A percentile compares a stretch with the other conserved stretches of the same genome.
phyloP scores from a whole-genome alignment of 768 basidiomycete species.

The Asterophora parasitica region DNA sequence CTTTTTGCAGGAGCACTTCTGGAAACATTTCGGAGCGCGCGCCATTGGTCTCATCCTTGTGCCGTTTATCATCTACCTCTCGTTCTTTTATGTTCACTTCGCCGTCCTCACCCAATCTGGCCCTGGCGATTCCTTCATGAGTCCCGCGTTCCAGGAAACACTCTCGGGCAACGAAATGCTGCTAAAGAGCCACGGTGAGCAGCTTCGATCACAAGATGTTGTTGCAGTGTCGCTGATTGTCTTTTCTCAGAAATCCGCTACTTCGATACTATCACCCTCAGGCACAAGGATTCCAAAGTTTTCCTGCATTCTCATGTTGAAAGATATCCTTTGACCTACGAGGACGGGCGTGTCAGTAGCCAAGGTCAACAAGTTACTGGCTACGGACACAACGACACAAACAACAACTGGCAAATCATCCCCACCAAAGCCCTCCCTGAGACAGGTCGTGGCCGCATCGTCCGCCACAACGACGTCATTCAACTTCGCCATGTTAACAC shows the following conservation, averaged over 20 bases:
- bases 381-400: constrained; percentile 89
- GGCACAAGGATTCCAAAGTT: constrained; percentile 90
- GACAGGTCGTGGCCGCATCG: constrained; percentile 86
- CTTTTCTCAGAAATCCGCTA: constrained; percentile 80
- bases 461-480: constrained; percentile 84
- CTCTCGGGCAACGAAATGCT: constrained; percentile 88
- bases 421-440: constrained; percentile 95
- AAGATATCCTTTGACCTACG: constrained; percentile 87
- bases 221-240: background rate
- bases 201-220: background rate
- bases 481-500: constrained; percentile 88
- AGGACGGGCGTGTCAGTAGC: constrained; percentile 91
- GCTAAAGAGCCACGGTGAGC: constrained; percentile 83
- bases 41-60: constrained; percentile 79
- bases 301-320: constrained; percentile 93
- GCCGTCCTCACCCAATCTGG: constrained; percentile 83
- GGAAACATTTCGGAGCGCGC: constrained; percentile 83
- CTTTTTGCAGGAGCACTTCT: constrained; percentile 71
- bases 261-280: constrained; percentile 80
- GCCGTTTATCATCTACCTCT: constrained; percentile 88
- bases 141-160: constrained; percentile 96
- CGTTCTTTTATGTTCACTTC: constrained; percentile 96
- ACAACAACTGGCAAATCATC: constrained; percentile 94
- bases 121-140: constrained; percentile 95
- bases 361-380: constrained; percentile 98